Base-by-base conservation (phyloP, 2,329 filamentous ascomycete species). In the Cryphonectria carpinicola region DNA sequence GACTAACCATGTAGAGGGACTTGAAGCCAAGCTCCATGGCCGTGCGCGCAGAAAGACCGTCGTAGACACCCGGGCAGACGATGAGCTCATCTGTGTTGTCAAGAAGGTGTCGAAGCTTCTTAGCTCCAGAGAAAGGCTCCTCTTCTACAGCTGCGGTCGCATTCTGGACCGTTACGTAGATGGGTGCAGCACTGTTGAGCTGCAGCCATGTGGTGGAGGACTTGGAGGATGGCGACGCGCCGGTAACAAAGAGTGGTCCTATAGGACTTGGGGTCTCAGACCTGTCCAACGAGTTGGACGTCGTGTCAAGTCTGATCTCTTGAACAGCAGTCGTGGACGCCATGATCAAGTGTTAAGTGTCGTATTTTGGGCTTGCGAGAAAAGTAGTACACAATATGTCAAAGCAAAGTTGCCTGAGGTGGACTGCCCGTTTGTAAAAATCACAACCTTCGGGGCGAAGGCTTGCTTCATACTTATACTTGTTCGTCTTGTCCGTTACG, bases 41-140 rank as follows among this genome's bases (percentile, higher is more conserved):
- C 72, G 90, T 84, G 2, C 88, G 82, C 1, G 89, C 87, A 2
- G 87, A 87, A 56, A 89, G 83, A 3, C 88, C 88, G 81, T 91
- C 89, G 74, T 89, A 90, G 6, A 91, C 88, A 52, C 89, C 88
- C 0, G 88, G 88, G 70, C 85, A 88, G 3, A 89, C 84, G 49
- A 90, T 72, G 54, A 84, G 79, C 65, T 81, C 77, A 22, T 79
- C 75, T 46, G 78, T 75, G 25, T 81, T 77, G 5, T 76, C 75
- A 4, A 83, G 75, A 5, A 74, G 60, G 39, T 70, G 37, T 6
- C 73, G 73, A 10, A 75, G 72, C 61, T 74, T 74, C 58, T 70
- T 72, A 25, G 71, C 73, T 8, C 71, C 73, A 3, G 73, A 72
- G 37, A 70, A 70, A 11, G 71, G 71, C 66, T 72, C 63, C 5